Percentiles rank a stretch among this genome's conserved stretches.
Conservation (phyloP, 192 early-diverging fungal genomes). For the Mortierella claussenii region DNA sequence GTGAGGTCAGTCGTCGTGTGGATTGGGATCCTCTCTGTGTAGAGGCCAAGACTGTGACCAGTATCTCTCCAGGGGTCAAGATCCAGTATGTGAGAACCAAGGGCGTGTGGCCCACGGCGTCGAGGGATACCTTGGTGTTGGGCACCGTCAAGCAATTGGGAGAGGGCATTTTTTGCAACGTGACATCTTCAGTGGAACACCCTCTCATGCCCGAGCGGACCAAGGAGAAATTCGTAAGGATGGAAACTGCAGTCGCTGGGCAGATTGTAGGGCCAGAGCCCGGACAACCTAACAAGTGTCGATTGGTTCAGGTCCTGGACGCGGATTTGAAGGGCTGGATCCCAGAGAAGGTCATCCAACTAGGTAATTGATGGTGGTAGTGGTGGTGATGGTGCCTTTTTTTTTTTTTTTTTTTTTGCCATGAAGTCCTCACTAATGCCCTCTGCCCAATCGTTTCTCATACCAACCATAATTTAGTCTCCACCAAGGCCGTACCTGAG, state of each 20-base stretch:
- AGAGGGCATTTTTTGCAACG: conserved; percentile 27
- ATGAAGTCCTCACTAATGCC: neutral
- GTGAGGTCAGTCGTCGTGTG: conserved; percentile 27
- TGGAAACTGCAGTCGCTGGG: conserved; percentile 50
- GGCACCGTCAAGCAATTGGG: conserved; percentile 36
- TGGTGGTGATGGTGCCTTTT: neutral
- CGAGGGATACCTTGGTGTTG: conserved; percentile 38
- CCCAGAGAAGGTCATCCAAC: conserved; percentile 44
- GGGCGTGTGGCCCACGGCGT: conserved; percentile 43
- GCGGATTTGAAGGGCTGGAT: conserved; percentile 55
- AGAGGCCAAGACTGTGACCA: conserved; percentile 30
- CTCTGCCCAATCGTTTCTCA: neutral
- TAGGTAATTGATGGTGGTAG: conserved; percentile 29
- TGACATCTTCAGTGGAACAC: conserved; percentile 45
- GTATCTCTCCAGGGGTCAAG: conserved; percentile 25
- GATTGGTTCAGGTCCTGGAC: conserved; percentile 44
- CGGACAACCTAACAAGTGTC: conserved; percentile 39
- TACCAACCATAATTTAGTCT: conserved; percentile 25
- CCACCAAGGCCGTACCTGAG: conserved; percentile 45
- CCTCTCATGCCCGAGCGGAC: conserved; percentile 29
- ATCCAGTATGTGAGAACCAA: conserved; percentile 48
- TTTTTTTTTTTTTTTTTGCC: neutral
- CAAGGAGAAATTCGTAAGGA: conserved; percentile 41
- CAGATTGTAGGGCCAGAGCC: conserved; percentile 41
- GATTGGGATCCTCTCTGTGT: conserved; percentile 50